Evolutionary conservation across 169 alveolate species (phyloP).

Genomic region (Eimeria tenella): DNA sequence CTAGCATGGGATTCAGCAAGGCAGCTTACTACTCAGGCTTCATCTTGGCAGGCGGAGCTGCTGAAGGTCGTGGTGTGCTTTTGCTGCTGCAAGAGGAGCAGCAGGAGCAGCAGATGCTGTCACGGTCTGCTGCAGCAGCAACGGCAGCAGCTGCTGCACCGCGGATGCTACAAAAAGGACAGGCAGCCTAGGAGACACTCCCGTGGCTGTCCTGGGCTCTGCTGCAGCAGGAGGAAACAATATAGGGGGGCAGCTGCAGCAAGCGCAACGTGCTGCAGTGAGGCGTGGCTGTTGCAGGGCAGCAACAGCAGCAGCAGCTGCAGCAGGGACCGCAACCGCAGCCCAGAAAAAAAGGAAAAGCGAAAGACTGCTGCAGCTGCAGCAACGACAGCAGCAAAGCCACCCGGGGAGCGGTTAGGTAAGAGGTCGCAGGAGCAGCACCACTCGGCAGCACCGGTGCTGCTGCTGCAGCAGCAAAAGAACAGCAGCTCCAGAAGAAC

Average conservation of each 20-base stretch:
- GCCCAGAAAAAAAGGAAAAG: not conserved
- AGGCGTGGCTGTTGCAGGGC: not conserved
- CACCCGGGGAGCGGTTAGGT: not conserved
- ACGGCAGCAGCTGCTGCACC: not conserved
- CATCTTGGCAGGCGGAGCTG: not conserved
- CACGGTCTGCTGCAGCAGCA: constrained; percentile 1
- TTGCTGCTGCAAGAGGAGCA: not conserved
- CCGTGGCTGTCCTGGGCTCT: not conserved
- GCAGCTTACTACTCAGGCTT: constrained; percentile 75
- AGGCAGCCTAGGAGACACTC: not conserved
- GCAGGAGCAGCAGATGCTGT: constrained; percentile 19
- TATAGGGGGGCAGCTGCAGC: not conserved
- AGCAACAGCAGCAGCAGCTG: constrained; percentile 25
- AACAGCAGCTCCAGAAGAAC: constrained; percentile 1
- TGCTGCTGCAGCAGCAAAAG: constrained; percentile 42
- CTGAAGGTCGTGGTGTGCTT: not conserved
- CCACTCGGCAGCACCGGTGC: constrained; percentile 27
- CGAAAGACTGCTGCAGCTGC: not conserved
- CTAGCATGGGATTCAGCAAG: too few species aligned
- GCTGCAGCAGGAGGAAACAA: constrained; percentile 11
- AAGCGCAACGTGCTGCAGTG: not conserved
- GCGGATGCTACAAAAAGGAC: not conserved
- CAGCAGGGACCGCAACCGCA: constrained; percentile 17
- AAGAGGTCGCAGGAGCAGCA: constrained; percentile 50
- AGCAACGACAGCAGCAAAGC: constrained; percentile 39